A percentile compares a stretch with the other conserved stretches of the same genome.
Conservation (phyloP, 2,329 filamentous ascomycete species). For the Penicillium sp. region DNA sequence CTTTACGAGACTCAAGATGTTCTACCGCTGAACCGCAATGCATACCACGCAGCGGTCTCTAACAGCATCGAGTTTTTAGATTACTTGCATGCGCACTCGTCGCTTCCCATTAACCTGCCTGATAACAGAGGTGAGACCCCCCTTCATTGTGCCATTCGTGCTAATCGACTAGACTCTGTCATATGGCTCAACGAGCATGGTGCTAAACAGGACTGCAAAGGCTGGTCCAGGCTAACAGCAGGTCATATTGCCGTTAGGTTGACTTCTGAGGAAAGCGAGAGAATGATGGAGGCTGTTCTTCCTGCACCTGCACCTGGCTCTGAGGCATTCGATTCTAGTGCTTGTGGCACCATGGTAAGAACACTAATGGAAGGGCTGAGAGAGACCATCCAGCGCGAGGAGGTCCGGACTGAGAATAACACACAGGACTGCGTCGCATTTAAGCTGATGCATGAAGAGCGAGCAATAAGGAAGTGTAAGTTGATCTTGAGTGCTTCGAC, state of each 20-base stretch:
- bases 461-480: not conserved
- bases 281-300: not conserved
- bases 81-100: not conserved
- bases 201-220: not conserved
- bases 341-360: not conserved
- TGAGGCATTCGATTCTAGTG: not conserved
- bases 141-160: not conserved
- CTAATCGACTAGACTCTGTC: not conserved
- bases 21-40: not conserved
- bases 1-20: not conserved
- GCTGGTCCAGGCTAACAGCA: not conserved
- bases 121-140: not conserved
- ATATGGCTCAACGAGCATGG: not conserved
- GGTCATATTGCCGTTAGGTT: not conserved
- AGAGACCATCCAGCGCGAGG: not conserved
- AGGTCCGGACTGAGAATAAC: not conserved
- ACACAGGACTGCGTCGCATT: not conserved
- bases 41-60: not conserved
- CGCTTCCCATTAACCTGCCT: not conserved
- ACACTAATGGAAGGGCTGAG: not conserved
- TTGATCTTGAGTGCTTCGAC: not conserved
- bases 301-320: not conserved
- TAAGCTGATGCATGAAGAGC: not conserved
- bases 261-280: not conserved
- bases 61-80: not conserved